Conservation (phyloP, 495 filamentous ascomycete species). For the Hyaloscypha variabilis region DNA sequence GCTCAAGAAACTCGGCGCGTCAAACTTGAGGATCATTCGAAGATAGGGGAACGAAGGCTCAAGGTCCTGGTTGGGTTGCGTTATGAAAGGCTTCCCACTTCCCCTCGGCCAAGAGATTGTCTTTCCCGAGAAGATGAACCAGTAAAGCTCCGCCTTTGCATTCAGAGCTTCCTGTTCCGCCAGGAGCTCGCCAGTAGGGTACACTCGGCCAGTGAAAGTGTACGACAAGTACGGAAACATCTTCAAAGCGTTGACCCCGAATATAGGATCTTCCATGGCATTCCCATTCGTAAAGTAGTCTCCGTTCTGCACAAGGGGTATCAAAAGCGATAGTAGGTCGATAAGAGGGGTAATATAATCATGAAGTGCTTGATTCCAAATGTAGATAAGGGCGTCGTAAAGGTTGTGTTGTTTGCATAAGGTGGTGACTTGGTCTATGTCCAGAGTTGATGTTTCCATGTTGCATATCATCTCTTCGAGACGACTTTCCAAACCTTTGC, state of each 20-base stretch:
- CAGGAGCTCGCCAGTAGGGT: constrained; percentile 81
- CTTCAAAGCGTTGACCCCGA: constrained; percentile 74
- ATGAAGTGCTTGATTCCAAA: constrained; percentile 88
- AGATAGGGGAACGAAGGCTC: constrained; percentile 83
- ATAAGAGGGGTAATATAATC: constrained; percentile 92
- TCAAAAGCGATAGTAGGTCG: constrained; percentile 76
- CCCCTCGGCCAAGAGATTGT: constrained; percentile 65
- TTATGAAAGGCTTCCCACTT: constrained; percentile 54
- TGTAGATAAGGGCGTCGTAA: constrained; percentile 94
- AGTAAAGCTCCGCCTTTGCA: constrained; percentile 86
- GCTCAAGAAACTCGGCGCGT: constrained; percentile 89
- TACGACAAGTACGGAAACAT: constrained; percentile 96
- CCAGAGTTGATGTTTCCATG: constrained; percentile 86
- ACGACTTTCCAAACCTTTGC: constrained; percentile 66
- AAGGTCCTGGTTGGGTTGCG: constrained; percentile 43
- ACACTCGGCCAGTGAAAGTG: constrained; percentile 84
- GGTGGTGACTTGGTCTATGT: constrained; percentile 89
- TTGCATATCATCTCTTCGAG: constrained; percentile 96
- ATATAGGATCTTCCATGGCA: constrained; percentile 49
- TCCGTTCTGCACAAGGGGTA: constrained; percentile 56
- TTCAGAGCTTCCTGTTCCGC: constrained; percentile 65
- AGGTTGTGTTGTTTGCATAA: constrained; percentile 89
- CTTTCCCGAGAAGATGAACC: constrained; percentile 88
- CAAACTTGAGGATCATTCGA: constrained; percentile 80
- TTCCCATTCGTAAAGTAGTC: constrained; percentile 44